Evolutionary conservation across 2,329 filamentous ascomycete genomes (phyloP).

Genomic region (Decorospora gaudefroyi): DNA sequence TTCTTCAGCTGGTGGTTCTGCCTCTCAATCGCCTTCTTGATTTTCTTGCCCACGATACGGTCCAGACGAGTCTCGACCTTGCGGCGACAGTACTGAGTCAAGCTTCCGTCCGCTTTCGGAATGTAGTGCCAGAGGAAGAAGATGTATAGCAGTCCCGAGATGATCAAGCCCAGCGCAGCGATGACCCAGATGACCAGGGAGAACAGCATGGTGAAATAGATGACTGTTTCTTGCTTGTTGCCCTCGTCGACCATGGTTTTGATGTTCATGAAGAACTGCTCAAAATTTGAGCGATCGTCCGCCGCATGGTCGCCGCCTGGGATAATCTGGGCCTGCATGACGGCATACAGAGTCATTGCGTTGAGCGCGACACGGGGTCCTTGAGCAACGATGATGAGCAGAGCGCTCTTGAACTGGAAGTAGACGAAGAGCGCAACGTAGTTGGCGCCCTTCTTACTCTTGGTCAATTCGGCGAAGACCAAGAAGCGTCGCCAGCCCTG

Average conservation of each 20-base stretch:
- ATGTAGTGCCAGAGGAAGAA: conserved; percentile 94
- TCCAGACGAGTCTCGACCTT: conserved; percentile 88
- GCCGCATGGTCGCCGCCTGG: conserved; percentile 60
- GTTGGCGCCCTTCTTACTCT: conserved; percentile 86
- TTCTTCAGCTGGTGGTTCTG: conserved; percentile 61
- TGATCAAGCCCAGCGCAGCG: conserved; percentile 71
- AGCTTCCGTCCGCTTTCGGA: conserved; percentile 75
- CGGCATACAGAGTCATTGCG: conserved; percentile 81
- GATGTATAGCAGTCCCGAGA: conserved; percentile 77
- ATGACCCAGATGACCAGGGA: conserved; percentile 89
- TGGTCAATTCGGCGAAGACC: conserved; percentile 89
- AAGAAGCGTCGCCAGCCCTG: conserved; percentile 87
- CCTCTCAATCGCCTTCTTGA: conserved; percentile 84
- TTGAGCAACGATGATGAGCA: conserved; percentile 87
- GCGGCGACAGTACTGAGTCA: conserved; percentile 84
- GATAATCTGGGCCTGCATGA: conserved; percentile 76
- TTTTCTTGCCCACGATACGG: conserved; percentile 81
- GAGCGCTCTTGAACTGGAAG: conserved; percentile 78
- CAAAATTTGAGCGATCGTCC: conserved; percentile 65
- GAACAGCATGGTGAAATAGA: conserved; percentile 90
- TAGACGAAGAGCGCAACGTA: conserved; percentile 91
- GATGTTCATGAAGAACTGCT: conserved; percentile 84
- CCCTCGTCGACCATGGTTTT: conserved; percentile 67
- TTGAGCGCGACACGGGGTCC: conserved; percentile 92
- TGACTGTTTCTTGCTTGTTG: conserved; percentile 77